These are phyloP conservation scores for Penicillium sp. DNA, from an alignment of 2,329 filamentous ascomycete genomes.

Conservation along the genomic window DNA sequence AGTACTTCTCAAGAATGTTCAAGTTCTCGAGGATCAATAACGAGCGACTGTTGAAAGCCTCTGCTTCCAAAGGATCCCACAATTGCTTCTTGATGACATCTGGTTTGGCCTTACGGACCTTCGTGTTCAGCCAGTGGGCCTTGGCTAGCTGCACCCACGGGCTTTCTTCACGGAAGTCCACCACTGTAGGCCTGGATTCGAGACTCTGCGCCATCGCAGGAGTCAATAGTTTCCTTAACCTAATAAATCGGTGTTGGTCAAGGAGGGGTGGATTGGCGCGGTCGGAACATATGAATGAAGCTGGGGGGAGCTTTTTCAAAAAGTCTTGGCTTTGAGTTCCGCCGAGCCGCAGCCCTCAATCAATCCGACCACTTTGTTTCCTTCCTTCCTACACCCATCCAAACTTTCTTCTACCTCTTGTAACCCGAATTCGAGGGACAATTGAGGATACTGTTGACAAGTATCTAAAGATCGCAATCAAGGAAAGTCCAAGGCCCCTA, in stretches of 20 bases:
- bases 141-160: conserved; percentile 68
- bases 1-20: conserved; percentile 78
- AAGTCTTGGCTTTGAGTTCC: conserved; percentile 27
- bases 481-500: neutral
- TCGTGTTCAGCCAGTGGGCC: conserved; percentile 78
- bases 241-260: conserved; percentile 15
- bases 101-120: conserved; percentile 70
- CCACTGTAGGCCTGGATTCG: conserved; percentile 43
- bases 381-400: neutral
- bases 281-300: conserved; percentile 27
- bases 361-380: conserved; percentile 4
- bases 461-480: neutral
- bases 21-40: conserved; percentile 83
- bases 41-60: conserved; percentile 72
- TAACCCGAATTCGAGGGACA: neutral
- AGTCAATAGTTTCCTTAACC: conserved; percentile 38
- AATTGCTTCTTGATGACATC: conserved; percentile 82
- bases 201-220: conserved; percentile 58
- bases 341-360: conserved; percentile 31
- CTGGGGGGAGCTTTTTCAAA: conserved; percentile 31
- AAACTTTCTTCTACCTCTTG: conserved; percentile 4
- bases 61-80: conserved; percentile 83
- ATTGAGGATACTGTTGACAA: neutral
- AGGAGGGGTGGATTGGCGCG: conserved; percentile 27
- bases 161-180: conserved; percentile 43